Conservation (phyloP, 768 basidiomycete genomes). For the Wakefieldia striispora region DNA sequence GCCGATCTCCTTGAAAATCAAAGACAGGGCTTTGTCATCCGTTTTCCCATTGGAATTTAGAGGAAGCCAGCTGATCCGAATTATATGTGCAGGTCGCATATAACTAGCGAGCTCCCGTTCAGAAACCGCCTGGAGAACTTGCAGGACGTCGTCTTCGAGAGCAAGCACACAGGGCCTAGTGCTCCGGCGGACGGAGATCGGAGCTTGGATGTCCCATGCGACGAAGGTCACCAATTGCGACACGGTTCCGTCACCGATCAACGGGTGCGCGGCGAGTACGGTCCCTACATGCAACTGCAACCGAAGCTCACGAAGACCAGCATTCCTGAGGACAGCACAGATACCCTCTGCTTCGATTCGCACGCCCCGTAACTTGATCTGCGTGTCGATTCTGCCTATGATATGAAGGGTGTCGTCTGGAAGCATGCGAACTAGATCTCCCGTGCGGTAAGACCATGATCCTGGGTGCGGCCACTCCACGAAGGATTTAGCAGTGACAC, state of each 20-base stretch:
- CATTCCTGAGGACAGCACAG: slow-evolving; percentile 38
- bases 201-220: slow-evolving; percentile 37
- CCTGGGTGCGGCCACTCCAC: slow-evolving; percentile 42
- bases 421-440: slow-evolving; percentile 51
- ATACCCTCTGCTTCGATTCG: slow-evolving; percentile 55
- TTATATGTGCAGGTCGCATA: slow-evolving; percentile 50
- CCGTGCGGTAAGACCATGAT: slow-evolving; percentile 46
- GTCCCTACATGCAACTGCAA: slow-evolving; percentile 40
- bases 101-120: slow-evolving; percentile 45
- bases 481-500: slow-evolving; percentile 45
- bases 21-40: slow-evolving; percentile 28
- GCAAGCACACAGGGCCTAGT: slow-evolving; percentile 25
- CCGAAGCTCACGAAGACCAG: slow-evolving; percentile 13
- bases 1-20: slow-evolving; percentile 23
- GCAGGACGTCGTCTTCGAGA: slow-evolving; percentile 33
- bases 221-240: slow-evolving; percentile 46
- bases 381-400: slow-evolving; percentile 49
- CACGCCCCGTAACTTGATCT: slow-evolving; percentile 52
- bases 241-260: slow-evolving; percentile 35
- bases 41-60: slow-evolving; percentile 40
- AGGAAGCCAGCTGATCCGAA: slow-evolving; percentile 48
- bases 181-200: slow-evolving; percentile 39
- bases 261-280: slow-evolving; percentile 42
- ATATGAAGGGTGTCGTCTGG: slow-evolving; percentile 48
- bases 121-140: slow-evolving; percentile 30